Conservation (phyloP, 768 basidiomycete species). For the Mycena alexandri region DNA sequence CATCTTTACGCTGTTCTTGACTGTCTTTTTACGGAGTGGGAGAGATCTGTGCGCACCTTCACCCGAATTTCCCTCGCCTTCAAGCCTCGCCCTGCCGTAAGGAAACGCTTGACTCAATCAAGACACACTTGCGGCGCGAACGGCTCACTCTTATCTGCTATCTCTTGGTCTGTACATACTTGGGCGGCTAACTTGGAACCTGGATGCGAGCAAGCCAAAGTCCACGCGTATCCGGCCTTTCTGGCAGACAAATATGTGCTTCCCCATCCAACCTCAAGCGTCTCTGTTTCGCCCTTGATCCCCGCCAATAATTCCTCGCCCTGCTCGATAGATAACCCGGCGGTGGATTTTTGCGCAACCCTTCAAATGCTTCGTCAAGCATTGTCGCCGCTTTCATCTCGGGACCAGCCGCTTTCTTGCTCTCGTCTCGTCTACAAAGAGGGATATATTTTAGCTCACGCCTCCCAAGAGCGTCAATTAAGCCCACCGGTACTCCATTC, state of each 20-base stretch:
- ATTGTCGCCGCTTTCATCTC: neutral
- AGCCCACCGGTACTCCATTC: neutral
- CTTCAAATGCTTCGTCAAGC: no score
- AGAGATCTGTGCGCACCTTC: conserved; percentile 12
- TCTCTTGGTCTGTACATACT: neutral
- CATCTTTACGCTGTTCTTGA: conserved; percentile 2
- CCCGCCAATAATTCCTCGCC: neutral
- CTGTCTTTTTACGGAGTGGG: conserved; percentile 21
- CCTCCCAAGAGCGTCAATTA: neutral
- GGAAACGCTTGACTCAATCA: conserved; percentile 14
- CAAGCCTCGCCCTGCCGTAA: conserved; percentile 13
- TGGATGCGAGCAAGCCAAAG: neutral
- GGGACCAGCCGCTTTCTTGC: neutral
- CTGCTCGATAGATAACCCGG: neutral
- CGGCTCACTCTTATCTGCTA: conserved; percentile 25
- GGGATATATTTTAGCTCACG: neutral
- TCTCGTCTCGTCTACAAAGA: neutral
- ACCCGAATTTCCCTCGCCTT: neutral
- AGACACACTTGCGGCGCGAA: conserved; percentile 29
- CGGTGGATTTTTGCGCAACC: no score
- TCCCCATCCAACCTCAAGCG: conserved; percentile 10
- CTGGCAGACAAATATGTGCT: neutral
- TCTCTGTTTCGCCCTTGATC: conserved; percentile 5
- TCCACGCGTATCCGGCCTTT: neutral
- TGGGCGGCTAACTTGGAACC: conserved; percentile 1